These are phyloP conservation scores for Scutellaria barbata DNA, from an alignment of 257 asterid species.

Conservation along the genomic window DNA sequence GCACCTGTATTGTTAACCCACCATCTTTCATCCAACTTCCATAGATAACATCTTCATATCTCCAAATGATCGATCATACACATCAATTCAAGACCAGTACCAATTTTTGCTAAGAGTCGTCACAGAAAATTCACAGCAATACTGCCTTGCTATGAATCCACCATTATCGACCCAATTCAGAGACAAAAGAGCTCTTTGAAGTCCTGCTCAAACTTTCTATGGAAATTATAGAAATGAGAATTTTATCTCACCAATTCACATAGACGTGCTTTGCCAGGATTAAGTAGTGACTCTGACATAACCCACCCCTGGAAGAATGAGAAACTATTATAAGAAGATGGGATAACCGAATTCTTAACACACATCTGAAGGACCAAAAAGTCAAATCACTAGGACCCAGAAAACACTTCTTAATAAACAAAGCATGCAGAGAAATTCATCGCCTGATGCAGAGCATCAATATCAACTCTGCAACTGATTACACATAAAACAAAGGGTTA, in stretches of 20 bases:
- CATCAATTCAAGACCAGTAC: conserved; percentile 13
- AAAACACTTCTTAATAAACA: too few species aligned
- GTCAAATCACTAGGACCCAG: background rate
- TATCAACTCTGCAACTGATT: background rate
- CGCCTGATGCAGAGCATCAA: background rate
- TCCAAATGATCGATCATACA: conserved; percentile 10
- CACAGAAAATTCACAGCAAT: conserved; percentile 18
- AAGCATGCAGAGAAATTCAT: too few species aligned
- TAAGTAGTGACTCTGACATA: conserved; percentile 92
- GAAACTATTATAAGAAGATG: conserved; percentile 30
- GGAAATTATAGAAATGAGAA: conserved; percentile 2
- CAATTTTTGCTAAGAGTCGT: conserved; percentile 24
- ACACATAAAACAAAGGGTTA: too few species aligned
- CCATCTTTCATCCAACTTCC: conserved; percentile 17
- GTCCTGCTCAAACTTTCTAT: conserved; percentile 23
- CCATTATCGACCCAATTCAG: conserved; percentile 19
- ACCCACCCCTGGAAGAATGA: conserved; percentile 82
- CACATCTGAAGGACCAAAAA: conserved; percentile 2
- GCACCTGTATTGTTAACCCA: conserved; percentile 18
- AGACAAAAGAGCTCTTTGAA: conserved; percentile 23
- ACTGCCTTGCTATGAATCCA: background rate
- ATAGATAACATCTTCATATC: background rate
- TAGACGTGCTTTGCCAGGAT: conserved; percentile 89
- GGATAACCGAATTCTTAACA: background rate
- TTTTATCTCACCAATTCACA: conserved; percentile 56